Conservation (phyloP, 371 early-diverging fungal species). For the Rhizopus stolonifer region DNA sequence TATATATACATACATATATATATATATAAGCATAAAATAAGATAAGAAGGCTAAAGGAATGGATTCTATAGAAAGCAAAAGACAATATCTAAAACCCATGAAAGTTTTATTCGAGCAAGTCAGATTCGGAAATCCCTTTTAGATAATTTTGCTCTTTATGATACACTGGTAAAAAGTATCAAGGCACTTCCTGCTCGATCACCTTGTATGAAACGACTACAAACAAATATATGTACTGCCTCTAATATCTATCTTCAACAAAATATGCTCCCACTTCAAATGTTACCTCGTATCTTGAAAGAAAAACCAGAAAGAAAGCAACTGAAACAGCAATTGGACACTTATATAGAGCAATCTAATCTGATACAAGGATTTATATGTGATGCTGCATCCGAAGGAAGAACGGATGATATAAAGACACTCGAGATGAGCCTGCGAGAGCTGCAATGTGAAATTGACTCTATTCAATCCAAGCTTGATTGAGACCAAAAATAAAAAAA, state of each 20-base stretch:
- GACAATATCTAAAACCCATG: constrained; percentile 46
- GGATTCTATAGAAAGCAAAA: constrained; percentile 48
- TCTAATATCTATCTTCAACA: constrained; percentile 80
- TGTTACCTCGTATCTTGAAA: constrained; percentile 70
- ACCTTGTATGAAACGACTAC: constrained; percentile 59
- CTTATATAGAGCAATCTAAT: constrained; percentile 69
- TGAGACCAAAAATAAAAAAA: no score
- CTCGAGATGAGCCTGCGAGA: constrained; percentile 73
- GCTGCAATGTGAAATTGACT: constrained; percentile 67
- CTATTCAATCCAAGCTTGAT: constrained; percentile 13
- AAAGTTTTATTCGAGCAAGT: constrained; percentile 57
- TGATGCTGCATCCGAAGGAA: constrained; percentile 75
- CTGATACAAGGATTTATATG: constrained; percentile 69
- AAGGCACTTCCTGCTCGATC: constrained; percentile 48
- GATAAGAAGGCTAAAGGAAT: no score
- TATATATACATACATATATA: no score
- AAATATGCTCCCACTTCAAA: constrained; percentile 86
- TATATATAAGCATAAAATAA: no score
- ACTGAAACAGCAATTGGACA: constrained; percentile 57
- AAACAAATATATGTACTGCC: constrained; percentile 66
- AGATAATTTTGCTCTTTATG: constrained; percentile 65
- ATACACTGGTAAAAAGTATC: constrained; percentile 63
- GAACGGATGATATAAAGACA: constrained; percentile 80
- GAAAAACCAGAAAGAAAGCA: constrained; percentile 26
- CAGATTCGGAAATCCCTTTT: constrained; percentile 61